Conservation (phyloP, 768 basidiomycete genomes). For the Clitopilus passeckerianus region DNA sequence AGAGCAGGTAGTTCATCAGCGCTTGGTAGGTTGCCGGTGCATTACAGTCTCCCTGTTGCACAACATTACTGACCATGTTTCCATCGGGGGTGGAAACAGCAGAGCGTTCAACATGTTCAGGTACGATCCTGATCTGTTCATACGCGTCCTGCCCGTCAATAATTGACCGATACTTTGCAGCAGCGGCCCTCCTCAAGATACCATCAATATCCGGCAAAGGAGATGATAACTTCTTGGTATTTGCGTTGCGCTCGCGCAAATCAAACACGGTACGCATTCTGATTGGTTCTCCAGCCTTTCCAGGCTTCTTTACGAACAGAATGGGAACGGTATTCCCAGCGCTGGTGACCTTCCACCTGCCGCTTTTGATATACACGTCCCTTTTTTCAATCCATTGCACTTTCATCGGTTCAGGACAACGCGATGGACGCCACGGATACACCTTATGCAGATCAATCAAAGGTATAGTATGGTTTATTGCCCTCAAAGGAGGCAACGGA, state of each 20-base stretch:
- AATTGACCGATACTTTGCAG: not conserved
- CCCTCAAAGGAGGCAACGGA: not conserved
- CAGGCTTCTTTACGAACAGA: not conserved
- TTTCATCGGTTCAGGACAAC: not conserved
- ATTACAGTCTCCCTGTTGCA: not conserved
- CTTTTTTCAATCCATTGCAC: not conserved
- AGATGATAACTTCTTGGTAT: not conserved
- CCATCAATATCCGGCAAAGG: not conserved
- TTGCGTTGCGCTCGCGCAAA: not conserved
- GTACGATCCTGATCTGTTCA: not conserved
- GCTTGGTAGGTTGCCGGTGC: not conserved
- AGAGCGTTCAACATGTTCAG: not conserved
- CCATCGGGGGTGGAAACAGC: not conserved
- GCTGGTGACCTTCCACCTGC: not conserved
- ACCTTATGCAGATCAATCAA: not conserved
- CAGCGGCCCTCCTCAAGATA: not conserved
- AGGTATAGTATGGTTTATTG: slow-evolving; percentile 1
- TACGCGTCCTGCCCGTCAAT: slow-evolving; percentile 1
- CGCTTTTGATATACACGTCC: not conserved
- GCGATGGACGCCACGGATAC: not conserved
- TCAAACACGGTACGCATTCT: not conserved
- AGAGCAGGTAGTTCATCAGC: not conserved
- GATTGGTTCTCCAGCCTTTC: not conserved
- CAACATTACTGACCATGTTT: not conserved
- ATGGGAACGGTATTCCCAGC: slow-evolving; percentile 1